These are phyloP conservation scores for Fraxinus paxiana DNA, from an alignment of 305 asterid genomes.

Conservation along the genomic window DNA sequence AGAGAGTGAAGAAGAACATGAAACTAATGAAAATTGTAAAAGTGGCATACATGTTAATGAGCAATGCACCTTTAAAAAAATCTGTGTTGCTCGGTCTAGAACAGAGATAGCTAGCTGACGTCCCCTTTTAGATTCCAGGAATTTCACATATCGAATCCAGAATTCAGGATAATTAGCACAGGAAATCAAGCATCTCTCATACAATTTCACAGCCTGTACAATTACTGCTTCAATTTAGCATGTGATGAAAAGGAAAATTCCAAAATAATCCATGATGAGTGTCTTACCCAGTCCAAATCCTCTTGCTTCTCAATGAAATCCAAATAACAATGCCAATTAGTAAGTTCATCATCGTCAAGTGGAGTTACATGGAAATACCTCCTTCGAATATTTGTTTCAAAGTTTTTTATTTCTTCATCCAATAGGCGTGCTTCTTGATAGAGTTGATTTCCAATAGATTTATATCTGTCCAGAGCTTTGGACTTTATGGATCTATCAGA, in stretches of 20 bases:
- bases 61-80: constrained; percentile 59
- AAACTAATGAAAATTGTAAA: neutral
- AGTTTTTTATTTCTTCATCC: constrained; percentile 57
- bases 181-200: constrained; percentile 87
- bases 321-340: constrained; percentile 79
- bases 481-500: constrained; percentile 42
- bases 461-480: constrained; percentile 65
- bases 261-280: constrained; percentile 7
- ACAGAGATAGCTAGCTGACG: constrained; percentile 69
- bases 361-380: constrained; percentile 60
- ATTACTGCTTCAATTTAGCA: constrained; percentile 1
- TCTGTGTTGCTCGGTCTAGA: constrained; percentile 66
- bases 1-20: neutral
- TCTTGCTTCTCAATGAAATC: constrained; percentile 74
- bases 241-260: neutral
- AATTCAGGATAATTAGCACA: constrained; percentile 86
- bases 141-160: constrained; percentile 88
- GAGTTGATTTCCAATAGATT: constrained; percentile 57
- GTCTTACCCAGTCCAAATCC: constrained; percentile 66
- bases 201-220: constrained; percentile 67
- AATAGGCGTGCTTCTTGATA: constrained; percentile 56
- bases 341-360: constrained; percentile 61
- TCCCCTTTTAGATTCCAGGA: constrained; percentile 72
- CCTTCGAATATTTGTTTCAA: constrained; percentile 58
- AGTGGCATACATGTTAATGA: neutral